phyloP scores from a whole-genome alignment of 345 rosid genomes.

The Orychophragmus violaceus region DNA sequence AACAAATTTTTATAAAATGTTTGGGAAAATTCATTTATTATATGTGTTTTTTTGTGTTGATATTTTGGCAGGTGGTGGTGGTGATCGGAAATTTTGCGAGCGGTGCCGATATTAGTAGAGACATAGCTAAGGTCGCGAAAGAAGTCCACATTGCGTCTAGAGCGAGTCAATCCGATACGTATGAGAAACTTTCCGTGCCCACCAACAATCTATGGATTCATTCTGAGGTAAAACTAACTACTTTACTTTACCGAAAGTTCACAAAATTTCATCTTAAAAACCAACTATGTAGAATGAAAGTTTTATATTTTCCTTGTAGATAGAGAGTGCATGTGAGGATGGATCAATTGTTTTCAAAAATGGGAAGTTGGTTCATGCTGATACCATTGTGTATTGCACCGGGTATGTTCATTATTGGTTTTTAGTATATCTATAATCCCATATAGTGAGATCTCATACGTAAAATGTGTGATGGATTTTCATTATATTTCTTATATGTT shows the following conservation, averaged over 20 bases:
- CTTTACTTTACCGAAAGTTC: conserved; percentile 21
- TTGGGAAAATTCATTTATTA: background rate
- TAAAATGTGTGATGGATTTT: background rate
- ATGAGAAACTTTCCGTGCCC: conserved; percentile 32
- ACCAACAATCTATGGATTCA: conserved; percentile 57
- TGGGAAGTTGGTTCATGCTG: conserved; percentile 42
- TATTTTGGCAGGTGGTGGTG: conserved; percentile 47
- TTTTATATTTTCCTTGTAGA: conserved; percentile 33
- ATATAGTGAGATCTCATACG: background rate
- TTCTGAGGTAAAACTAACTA: conserved; percentile 51
- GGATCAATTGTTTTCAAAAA: conserved; percentile 57
- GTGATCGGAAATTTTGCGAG: conserved; percentile 61
- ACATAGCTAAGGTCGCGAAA: conserved; percentile 57
- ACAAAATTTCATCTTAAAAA: background rate
- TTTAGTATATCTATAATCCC: background rate
- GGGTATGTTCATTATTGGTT: conserved; percentile 39
- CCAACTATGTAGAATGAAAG: background rate
- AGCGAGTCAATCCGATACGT: conserved; percentile 36
- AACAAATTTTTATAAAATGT: background rate
- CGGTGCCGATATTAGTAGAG: conserved; percentile 61
- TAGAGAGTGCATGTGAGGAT: conserved; percentile 45
- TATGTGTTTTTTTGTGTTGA: background rate
- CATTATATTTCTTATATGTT: background rate
- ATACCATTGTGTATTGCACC: conserved; percentile 65
- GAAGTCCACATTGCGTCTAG: conserved; percentile 71